Conservation (phyloP, 345 rosid species). For the rapeseed (Brassica napus) region DNA sequence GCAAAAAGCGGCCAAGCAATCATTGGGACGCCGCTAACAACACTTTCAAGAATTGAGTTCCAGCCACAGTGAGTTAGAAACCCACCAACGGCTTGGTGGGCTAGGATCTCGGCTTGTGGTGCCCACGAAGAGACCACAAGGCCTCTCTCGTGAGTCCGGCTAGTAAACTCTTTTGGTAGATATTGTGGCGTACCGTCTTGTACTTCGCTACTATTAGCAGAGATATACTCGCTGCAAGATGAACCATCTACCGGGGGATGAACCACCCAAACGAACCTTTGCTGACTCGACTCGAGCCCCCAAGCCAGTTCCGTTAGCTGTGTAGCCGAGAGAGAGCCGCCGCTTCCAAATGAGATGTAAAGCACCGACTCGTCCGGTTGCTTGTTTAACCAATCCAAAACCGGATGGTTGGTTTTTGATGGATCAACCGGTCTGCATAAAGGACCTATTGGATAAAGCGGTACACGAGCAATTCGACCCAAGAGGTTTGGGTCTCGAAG, state of each 20-base stretch:
- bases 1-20: conserved; percentile 55
- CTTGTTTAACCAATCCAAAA: conserved; percentile 54
- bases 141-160: conserved; percentile 22
- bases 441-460: conserved; percentile 41
- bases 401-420: background rate
- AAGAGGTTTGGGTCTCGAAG: conserved; percentile 24
- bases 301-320: conserved; percentile 36
- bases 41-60: conserved; percentile 67
- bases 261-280: conserved; percentile 40
- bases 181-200: conserved; percentile 11
- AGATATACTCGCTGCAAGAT: conserved; percentile 6
- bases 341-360: conserved; percentile 70
- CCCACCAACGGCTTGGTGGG: conserved; percentile 56
- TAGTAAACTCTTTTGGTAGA: conserved; percentile 25
- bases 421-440: conserved; percentile 30
- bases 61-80: conserved; percentile 80
- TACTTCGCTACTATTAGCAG: background rate
- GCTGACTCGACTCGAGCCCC: conserved; percentile 35
- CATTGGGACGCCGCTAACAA: conserved; percentile 49
- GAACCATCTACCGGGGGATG: conserved; percentile 23
- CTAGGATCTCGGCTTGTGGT: conserved; percentile 59
- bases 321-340: conserved; percentile 47
- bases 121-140: conserved; percentile 52
- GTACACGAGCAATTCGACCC: conserved; percentile 36
- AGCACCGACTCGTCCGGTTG: conserved; percentile 56